These are phyloP conservation scores for Xanthoconium separans DNA, from an alignment of 1,284 basidiomycete species.

Conservation along the genomic window DNA sequence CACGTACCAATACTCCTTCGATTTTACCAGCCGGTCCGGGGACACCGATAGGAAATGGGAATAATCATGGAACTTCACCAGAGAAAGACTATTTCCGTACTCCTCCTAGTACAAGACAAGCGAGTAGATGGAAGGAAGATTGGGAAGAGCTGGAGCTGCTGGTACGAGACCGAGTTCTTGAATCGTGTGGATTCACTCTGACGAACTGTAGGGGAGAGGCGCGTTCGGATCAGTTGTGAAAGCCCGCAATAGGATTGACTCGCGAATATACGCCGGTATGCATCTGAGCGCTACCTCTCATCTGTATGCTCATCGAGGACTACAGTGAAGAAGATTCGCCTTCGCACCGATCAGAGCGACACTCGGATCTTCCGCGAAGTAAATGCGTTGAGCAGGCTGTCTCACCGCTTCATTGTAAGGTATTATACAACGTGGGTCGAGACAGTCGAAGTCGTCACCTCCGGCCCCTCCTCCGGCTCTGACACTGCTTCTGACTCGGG, in stretches of 20 bases:
- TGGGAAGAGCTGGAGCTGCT: conserved; percentile 81
- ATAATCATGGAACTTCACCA: conserved; percentile 50
- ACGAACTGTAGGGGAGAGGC: conserved; percentile 70
- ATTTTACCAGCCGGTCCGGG: conserved; percentile 19
- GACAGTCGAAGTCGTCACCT: conserved; percentile 51
- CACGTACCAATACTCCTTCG: conserved; percentile 21
- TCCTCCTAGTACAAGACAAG: conserved; percentile 45
- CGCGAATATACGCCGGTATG: conserved; percentile 68
- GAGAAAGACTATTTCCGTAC: conserved; percentile 57
- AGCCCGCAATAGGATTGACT: conserved; percentile 82
- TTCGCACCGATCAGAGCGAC: conserved; percentile 79
- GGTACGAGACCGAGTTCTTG: conserved; percentile 37
- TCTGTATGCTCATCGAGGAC: not conserved
- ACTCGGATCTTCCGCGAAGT: conserved; percentile 91
- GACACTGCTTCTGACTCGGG: conserved; percentile 41
- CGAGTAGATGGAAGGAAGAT: conserved; percentile 80
- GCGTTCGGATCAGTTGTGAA: conserved; percentile 95
- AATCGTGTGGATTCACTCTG: not conserved
- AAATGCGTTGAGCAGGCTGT: conserved; percentile 82
- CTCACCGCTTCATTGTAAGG: conserved; percentile 89
- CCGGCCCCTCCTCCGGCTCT: conserved; percentile 45
- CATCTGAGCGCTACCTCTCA: not conserved
- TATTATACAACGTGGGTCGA: conserved; percentile 88
- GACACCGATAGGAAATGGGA: conserved; percentile 44
- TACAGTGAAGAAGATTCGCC: conserved; percentile 85